Evolutionary conservation across 139 green algal species (phyloP), one percentile per base, ranked within the genome.

Genomic region (Chlamydomonas sp.): DNA sequence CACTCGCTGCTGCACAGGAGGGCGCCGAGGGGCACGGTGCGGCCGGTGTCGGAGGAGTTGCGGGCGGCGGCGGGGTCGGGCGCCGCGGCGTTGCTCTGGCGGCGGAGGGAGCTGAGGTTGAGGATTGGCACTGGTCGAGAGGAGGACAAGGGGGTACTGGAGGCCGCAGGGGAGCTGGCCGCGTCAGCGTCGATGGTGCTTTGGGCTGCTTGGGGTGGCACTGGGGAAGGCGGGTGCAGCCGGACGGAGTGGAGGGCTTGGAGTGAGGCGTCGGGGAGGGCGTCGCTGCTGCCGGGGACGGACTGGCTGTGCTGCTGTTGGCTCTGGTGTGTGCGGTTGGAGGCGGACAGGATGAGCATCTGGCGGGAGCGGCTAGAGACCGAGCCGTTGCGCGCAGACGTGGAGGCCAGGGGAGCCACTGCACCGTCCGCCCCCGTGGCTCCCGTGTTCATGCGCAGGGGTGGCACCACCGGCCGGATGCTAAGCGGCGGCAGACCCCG

Each of bases 271-370:
- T 16, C 69, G 10, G 18, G 17, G 15, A 6, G 17, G 18, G 69
- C 9, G 9, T 75, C 2, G 9, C 69, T 5, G 9, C 69, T 5
- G 69, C 3, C 69, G 69, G 69, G 67, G 12, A 12, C 69, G 9
- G 49, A 18, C 69, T 59, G 72, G 9, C 6, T 4, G 3, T 20
- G 71, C 71, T 20, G 71, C 71, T 20, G 20, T 20, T 20, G 71
- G 6, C 71, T 5, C 59, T 16, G 59, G 31, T 77, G 10, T 14
- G 63, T 49, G 14, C 83, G 83, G 73, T 87, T 87, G 61, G 83
- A 81, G 1, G 83, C 83, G 49, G 83, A 87, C 7, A 87, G 74
- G 16, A 87, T 5, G 14, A 87, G 12, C 83, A 87, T 87, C 73
- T 72, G 73, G 6, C 83, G 72, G 59, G 83, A 81, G 83, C 83